Evolutionary conservation across 805 yeast genomes (phyloP), one percentile per base, ranked within the genome.

Genomic region (Candida vartiovaarae): DNA sequence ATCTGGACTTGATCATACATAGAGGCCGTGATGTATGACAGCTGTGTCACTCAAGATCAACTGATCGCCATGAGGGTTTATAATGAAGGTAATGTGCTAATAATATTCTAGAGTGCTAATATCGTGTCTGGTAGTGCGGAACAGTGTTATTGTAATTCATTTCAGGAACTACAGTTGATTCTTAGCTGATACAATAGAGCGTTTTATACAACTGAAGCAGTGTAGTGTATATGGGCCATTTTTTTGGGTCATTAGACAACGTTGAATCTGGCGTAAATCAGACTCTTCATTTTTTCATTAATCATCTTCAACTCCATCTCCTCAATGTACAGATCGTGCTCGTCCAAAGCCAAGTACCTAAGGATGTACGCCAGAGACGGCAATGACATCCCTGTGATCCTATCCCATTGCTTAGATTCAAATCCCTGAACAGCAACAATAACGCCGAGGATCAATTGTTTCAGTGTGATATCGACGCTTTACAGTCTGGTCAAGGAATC

Each of bases 1-100:
- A 64, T 38, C 52, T 66, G 28, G 64, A 65, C 23, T 60, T 57
- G 32, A 55, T 63, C 24, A 36, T 65, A 32, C 57, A 38, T 10
- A 38, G 35, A 25, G 41, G 35, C 23, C n/a, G 30, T 23, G 41
- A 38, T 32, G 34, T 30, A 8, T 30, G 33, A 36, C 24, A n/a
- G 6, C 10, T 15, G 27, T 23, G n/a, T n/a, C n/a, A n/a, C n/a
- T n/a, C n/a, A n/a, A n/a, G n/a, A 15, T 15, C 23, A 15, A 37
- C 9, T 28, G 20, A 15, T 15, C 20, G 20, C 20, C 20, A 15
- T 15, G 20, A 2, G 20, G 20, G 20, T 15, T 15, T 15, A 15
- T 15, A 15, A 15, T 15, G 20, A 15, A 15, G 20, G 20, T 15
- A 15, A 15, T 15, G 20, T 15, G 30, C n/a, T 24, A 29, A 29